Conservation (phyloP, 306 rosid genomes). For the Lithocarpus polystachyus region DNA sequence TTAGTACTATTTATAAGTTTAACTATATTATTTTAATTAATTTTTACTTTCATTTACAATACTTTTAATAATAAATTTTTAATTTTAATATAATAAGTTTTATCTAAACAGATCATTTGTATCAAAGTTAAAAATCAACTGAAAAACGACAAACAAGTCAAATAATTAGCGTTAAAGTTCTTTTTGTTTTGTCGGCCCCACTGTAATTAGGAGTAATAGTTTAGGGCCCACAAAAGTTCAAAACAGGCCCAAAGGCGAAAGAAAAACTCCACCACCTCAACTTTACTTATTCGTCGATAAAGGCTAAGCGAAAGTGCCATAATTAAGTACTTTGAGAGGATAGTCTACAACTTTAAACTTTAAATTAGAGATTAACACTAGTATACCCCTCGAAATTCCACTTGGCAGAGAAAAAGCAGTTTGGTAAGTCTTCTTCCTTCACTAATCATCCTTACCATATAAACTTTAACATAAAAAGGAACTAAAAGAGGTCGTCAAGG, state of each 20-base stretch:
- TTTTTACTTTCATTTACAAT: too few relatives aligned
- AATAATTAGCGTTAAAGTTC: slow-evolving; percentile 48
- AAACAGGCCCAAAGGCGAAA: slow-evolving; percentile 21
- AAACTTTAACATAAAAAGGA: not conserved
- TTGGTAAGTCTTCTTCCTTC: not conserved
- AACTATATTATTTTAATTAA: too few relatives aligned
- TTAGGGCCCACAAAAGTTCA: slow-evolving; percentile 40
- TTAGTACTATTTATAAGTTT: too few relatives aligned
- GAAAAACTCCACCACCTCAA: slow-evolving; percentile 33
- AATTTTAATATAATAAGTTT: too few relatives aligned
- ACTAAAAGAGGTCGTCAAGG: not conserved
- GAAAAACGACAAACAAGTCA: slow-evolving; percentile 57
- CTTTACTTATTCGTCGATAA: slow-evolving; percentile 35
- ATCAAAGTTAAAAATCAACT: slow-evolving; percentile 7
- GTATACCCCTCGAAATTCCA: not conserved
- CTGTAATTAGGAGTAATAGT: slow-evolving; percentile 5
- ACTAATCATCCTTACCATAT: not conserved
- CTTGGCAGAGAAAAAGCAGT: not conserved
- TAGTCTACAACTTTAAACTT: not conserved
- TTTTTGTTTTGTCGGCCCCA: slow-evolving; percentile 29
- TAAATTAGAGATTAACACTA: not conserved
- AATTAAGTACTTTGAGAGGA: slow-evolving; percentile 44
- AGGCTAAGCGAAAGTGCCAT: slow-evolving; percentile 59
- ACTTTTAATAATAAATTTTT: too few relatives aligned
- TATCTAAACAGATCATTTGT: not conserved